Base-by-base conservation (phyloP, 345 rosid genomes). In the Pistacia integerrima region DNA sequence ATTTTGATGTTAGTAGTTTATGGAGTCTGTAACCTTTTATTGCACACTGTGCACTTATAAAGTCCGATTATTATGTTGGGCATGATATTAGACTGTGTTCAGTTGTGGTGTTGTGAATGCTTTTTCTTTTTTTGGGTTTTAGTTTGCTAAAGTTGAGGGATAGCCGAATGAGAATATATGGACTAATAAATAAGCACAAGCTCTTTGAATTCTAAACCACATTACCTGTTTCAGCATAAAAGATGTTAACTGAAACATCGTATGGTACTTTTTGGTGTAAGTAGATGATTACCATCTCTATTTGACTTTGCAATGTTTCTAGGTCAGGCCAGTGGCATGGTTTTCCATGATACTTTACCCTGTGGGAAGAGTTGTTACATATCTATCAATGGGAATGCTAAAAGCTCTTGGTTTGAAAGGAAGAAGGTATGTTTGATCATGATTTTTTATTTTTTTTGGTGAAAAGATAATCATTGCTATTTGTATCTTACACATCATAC, bases 261-360 rank as follows among this genome's bases (percentile, higher is more conserved):
- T 38, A 11, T 49, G 44, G 6, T 13, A 25, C 0, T 4, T 5
- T 49, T 67, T 12, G 41, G 6, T 67, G 4, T 49, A 8, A 3
- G 28, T 12, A 67, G 54, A 41, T n/a, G 11, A 44, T 0, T 7
- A 2, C 41, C 98, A 22, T n/a, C 66, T 64, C 56, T 51, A 49
- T 76, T 77, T 85, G 69, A 83, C 80, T 79, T 83, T 76, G 77
- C 76, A 71, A 81, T 87, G 78, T 74, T 64, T 93, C 82, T 89
- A 96, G 99, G 99, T 93, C 85, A 96, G 95, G 81, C 99, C 99
- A 82, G 99, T 96, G 83, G 98, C 99, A 55, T 96, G 99, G 98
- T 97, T 96, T 72, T 96, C 99, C 76, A 82, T 96, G 85, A 61
- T 96, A 79, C 81, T 96, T 71, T 96, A 96, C 82, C 98, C 99